Conservation (phyloP, 2,329 filamentous ascomycete species). For the Bertia moriformis region DNA sequence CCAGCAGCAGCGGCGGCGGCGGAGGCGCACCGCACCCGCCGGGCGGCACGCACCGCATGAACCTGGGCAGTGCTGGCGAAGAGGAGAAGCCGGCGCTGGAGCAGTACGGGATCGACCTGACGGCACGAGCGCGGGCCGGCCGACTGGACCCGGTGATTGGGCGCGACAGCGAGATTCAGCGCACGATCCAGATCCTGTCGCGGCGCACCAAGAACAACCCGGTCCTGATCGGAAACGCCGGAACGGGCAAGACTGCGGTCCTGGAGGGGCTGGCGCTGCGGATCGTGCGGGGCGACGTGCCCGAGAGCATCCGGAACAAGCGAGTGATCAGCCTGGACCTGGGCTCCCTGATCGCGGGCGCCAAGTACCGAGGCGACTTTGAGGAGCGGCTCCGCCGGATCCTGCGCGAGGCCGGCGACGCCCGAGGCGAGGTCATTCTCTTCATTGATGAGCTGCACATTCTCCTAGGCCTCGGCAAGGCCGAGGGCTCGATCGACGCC, state of each 20-base stretch:
- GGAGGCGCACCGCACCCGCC: conserved; percentile 74
- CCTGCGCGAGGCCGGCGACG: conserved; percentile 76
- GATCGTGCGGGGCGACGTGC: conserved; percentile 83
- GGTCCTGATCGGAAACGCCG: conserved; percentile 76
- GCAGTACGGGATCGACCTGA: conserved; percentile 82
- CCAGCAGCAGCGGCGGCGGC: too few relatives aligned
- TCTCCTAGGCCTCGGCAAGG: conserved; percentile 80
- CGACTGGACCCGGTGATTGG: conserved; percentile 95
- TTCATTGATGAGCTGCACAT: conserved; percentile 94
- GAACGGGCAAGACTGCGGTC: conserved; percentile 87
- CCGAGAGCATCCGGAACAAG: conserved; percentile 91
- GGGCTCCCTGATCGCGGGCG: conserved; percentile 83
- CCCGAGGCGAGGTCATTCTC: conserved; percentile 76
- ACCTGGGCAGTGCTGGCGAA: conserved; percentile 61
- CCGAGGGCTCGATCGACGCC: conserved; percentile 90
- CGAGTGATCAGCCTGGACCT: conserved; percentile 76
- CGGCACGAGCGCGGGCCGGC: conserved; percentile 67
- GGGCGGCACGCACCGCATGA: conserved; percentile 87
- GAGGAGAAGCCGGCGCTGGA: conserved; percentile 77
- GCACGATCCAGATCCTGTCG: conserved; percentile 87
- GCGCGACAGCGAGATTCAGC: conserved; percentile 76
- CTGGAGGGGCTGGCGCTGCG: conserved; percentile 79
- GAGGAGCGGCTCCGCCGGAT: conserved; percentile 88
- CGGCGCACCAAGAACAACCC: conserved; percentile 92
- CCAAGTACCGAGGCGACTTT: conserved; percentile 90